phyloP scores from a whole-genome alignment of 2,329 filamentous ascomycete species.

The Aspergillus eucalypticola region DNA sequence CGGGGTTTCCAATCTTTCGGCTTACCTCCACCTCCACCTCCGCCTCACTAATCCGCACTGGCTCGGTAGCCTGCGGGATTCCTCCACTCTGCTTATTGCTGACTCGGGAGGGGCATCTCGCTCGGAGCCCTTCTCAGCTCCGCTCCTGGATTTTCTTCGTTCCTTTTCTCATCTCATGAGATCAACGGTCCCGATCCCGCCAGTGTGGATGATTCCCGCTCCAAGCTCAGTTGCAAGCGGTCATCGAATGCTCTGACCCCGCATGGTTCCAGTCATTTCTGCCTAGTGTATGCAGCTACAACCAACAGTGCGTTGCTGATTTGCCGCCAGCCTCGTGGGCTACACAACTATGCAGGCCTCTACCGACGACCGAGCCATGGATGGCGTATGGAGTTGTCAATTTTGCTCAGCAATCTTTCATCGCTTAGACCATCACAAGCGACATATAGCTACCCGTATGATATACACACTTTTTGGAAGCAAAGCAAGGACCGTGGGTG shows the following conservation, averaged over 20 bases:
- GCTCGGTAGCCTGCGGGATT: neutral
- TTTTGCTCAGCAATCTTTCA: conserved; percentile 27
- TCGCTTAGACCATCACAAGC: conserved; percentile 30
- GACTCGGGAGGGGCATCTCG: neutral
- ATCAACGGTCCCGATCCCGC: neutral
- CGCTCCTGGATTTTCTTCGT: neutral
- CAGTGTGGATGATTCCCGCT: neutral
- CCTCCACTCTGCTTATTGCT: neutral
- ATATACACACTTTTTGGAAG: neutral
- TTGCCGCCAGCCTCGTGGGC: neutral
- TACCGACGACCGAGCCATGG: conserved; percentile 1
- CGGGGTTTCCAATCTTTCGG: neutral
- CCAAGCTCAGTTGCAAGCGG: neutral
- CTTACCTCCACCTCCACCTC: neutral
- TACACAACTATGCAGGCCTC: neutral
- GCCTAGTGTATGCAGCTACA: neutral
- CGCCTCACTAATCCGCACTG: neutral
- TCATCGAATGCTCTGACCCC: neutral
- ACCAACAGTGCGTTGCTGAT: no score
- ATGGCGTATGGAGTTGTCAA: conserved; percentile 25
- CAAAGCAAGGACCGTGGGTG: neutral
- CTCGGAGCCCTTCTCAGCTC: neutral
- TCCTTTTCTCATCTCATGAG: neutral
- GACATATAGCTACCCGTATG: conserved; percentile 29
- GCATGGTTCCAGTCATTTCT: neutral